Evolutionary conservation across 768 basidiomycete genomes (phyloP), one percentile per base, ranked within the genome.

Genomic region (Floccularia luteovirens): DNA sequence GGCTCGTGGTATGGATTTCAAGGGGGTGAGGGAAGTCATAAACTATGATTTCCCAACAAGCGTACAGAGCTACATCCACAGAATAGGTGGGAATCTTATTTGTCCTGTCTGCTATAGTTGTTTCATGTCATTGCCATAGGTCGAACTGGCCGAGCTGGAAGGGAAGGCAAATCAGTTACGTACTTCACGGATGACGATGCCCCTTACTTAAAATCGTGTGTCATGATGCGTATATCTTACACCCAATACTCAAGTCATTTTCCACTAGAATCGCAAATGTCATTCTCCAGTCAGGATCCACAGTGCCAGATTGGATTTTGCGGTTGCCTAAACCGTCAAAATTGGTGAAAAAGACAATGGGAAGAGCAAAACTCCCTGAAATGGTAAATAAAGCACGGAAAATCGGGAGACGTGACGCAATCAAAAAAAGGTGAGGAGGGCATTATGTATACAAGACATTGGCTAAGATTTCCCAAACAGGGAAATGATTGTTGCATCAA

Each of bases 1-100:
- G 89, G 91, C 90, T 17, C 76, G 96, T 49, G 96, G 96, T 2
- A 92, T 99, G 84, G 96, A 98, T 56, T 98, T 99, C 68, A 87
- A 84, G 58, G 92, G 93, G 7, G 79, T 94, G 38, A 70, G 81
- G 43, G 88, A 97, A 54, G 92, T 99, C 7, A 83, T 98, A 55
- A 99, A 97, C 59, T 93, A 88, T 52, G 94, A 97, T 62, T 97
- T 98, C 61, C 96, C 96, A 2, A 91, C 85, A 27, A 93, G 79
- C 40, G 84, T 94, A 2, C 91, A 94, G 58, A 92, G 88, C 53
- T 99, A 99, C 54, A 76, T 99, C 31, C 96, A 99, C 60, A 74
- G 96, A 17, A 96, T 99, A 38, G 94, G 90, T 83, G 24, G 42
- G 55, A 39, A 11, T 14, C 10, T 28, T n/a, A 7, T 24, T 17